Base-by-base conservation (phyloP, 2,329 filamentous ascomycete species). In the Penicillium sclerotigenum region DNA sequence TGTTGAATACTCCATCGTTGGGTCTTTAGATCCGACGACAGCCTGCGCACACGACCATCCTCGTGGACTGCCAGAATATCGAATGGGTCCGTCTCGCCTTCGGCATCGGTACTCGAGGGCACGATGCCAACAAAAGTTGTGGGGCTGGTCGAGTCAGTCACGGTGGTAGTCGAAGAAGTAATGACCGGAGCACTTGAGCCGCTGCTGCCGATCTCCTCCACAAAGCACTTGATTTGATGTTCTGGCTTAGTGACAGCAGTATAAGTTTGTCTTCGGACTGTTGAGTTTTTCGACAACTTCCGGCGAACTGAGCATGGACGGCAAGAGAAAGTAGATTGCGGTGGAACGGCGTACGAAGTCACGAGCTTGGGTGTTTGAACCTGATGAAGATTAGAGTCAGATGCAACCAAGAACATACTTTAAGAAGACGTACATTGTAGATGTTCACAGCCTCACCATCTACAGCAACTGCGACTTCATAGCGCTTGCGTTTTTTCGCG, bases 371-470 rank as follows among this genome's bases (percentile, higher is more conserved):
- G 82, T 49, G 81, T 83, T 77, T 85, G 82, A 22, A 86, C 73
- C 84, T 87, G 41, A 24, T 29, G 56, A 11, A 69, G 31, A 46
- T 38, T 37, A 33, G 37, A n/a, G 38, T 61, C 52, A 63, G 62
- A 45, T 11, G 2, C 11, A 2, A 48, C 9, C 2, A 16, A 8
- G n/a, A 29, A 28, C 6, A 20, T 6, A 14, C 29, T n/a, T n/a
- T n/a, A 22, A 4, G 5, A 42, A 43, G 14, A 38, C 71, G 46
- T 75, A 86, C 84, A 71, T 84, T 83, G 72, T 86, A 86, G 34
- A 87, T 80, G 60, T 81, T 85, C 47, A 87, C 73, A 29, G 81
- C 80, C 67, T 87, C 83, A 37, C 83, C 83, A 67, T 87, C 83
- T 14, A 86, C 75, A 1, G 78, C 82, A 20, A 84, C 79, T 31